Base-by-base conservation (phyloP, 2,329 filamentous ascomycete species). In the Tolypocladium paradoxum region DNA sequence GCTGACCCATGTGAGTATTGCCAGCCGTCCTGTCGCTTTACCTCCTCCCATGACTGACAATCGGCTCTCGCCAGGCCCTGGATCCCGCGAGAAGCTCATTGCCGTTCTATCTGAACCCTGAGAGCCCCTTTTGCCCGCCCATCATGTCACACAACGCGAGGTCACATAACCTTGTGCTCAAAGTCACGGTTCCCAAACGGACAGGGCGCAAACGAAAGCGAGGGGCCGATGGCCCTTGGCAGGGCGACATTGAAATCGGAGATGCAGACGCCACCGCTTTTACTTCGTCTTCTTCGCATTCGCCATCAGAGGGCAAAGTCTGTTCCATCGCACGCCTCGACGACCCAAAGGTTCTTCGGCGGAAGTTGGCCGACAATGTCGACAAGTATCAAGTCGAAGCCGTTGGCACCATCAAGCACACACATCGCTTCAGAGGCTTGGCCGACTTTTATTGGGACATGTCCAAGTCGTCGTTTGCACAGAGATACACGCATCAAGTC, bases 401-500 rank as follows among this genome's bases (percentile, higher is more conserved):
- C 1, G 77, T 91, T 3, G 90, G 90, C 8, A 70, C 83, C 22
- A 80, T 96, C 56, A 81, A 84, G 53, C 83, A 88, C 60, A 93
- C 87, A 1, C 90, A 97, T 74, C 82, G 92, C 37, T 99, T 95
- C 68, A 82, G 92, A 65, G 84, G 84, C 78, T 76, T 95, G 58
- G 85, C 90, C 9, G 92, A 97, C 68, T 95, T 95, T 63, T 89
- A 95, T 62, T 92, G 85, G 69, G 83, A 88, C 24, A 83, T 86
- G 50, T 76, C 77, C 16, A 77, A 79, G 36, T 85, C 85, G 47
- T 73, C 79, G 0, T 88, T 95, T 66, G 82, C 90, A 62, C 77
- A 77, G 34, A 81, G 84, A 55, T 83, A 96, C 54, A 78, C 81
- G 51, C 77, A 90, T 3, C 81, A 85, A 52, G 75, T 95, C 29